These are phyloP conservation scores for Cruciata laevipes DNA, from an alignment of 257 asterid genomes.

Conservation along the genomic window DNA sequence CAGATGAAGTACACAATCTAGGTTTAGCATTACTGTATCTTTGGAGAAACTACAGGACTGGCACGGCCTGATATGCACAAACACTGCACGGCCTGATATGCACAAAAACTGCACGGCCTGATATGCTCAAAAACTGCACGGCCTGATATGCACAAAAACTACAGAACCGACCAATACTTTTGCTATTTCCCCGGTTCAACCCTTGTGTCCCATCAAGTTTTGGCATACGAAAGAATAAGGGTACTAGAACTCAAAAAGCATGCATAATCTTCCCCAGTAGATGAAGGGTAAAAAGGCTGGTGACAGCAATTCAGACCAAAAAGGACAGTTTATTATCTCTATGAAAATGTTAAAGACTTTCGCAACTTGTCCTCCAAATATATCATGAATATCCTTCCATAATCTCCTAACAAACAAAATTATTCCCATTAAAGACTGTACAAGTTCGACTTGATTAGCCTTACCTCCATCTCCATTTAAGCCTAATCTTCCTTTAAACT, in stretches of 20 bases:
- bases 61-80: no score
- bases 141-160: no score
- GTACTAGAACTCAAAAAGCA: no score
- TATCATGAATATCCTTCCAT: neutral
- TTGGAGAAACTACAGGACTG: no score
- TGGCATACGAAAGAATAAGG: neutral
- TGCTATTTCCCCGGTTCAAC: neutral
- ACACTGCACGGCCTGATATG: no score
- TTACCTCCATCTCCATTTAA: constrained; percentile 6
- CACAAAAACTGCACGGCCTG: no score
- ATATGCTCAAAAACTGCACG: no score
- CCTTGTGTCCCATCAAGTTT: neutral
- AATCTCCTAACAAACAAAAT: neutral
- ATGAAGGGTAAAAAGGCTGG: neutral
- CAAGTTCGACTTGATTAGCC: constrained; percentile 10
- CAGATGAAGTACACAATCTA: no score
- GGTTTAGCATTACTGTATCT: no score
- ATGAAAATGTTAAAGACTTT: neutral
- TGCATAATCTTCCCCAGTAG: neutral
- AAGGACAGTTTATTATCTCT: neutral
- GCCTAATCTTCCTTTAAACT: constrained; percentile 8
- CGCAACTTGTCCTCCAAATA: neutral
- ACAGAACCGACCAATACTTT: no score
- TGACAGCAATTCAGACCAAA: neutral
- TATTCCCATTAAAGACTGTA: constrained; percentile 8